Evolutionary conservation across 306 rosid species (phyloP).

Genomic region (Castanea crenata): DNA sequence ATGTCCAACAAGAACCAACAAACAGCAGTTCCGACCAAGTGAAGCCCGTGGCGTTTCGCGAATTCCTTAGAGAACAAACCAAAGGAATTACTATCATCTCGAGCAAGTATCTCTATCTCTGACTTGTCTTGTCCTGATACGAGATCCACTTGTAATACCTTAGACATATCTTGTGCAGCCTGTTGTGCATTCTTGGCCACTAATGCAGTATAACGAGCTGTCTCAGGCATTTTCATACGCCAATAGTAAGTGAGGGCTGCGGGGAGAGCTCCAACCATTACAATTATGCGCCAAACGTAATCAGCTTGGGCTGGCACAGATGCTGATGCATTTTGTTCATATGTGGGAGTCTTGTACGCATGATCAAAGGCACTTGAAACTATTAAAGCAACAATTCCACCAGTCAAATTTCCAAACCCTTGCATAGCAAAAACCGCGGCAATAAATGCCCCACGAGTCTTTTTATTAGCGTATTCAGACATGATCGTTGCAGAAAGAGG

Average conservation of each 20-base stretch:
- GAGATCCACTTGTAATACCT: constrained; percentile 62
- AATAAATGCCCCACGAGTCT: constrained; percentile 83
- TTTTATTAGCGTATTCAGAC: constrained; percentile 95
- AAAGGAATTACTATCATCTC: constrained; percentile 21
- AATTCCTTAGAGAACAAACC: constrained; percentile 66
- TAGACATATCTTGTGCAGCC: constrained; percentile 81
- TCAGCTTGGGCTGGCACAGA: constrained; percentile 60
- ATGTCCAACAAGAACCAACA: constrained; percentile 88
- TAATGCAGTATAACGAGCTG: constrained; percentile 88
- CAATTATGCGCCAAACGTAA: constrained; percentile 69
- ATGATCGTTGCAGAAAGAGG: constrained; percentile 93
- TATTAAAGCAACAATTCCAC: constrained; percentile 67
- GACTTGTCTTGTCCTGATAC: constrained; percentile 54
- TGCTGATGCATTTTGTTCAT: not conserved
- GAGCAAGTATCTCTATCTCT: not conserved
- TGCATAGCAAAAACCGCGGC: constrained; percentile 97
- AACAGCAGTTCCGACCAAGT: constrained; percentile 64
- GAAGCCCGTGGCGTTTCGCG: constrained; percentile 63
- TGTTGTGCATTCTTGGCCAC: constrained; percentile 69
- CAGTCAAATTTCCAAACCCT: constrained; percentile 80
- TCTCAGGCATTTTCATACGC: constrained; percentile 96
- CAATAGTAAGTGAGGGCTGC: constrained; percentile 80
- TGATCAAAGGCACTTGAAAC: constrained; percentile 55
- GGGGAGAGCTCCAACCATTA: constrained; percentile 72
- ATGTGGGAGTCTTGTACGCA: constrained; percentile 48